These are phyloP conservation scores for Westerdykella ornata DNA, from an alignment of 2,329 filamentous ascomycete genomes.

Conservation along the genomic window DNA sequence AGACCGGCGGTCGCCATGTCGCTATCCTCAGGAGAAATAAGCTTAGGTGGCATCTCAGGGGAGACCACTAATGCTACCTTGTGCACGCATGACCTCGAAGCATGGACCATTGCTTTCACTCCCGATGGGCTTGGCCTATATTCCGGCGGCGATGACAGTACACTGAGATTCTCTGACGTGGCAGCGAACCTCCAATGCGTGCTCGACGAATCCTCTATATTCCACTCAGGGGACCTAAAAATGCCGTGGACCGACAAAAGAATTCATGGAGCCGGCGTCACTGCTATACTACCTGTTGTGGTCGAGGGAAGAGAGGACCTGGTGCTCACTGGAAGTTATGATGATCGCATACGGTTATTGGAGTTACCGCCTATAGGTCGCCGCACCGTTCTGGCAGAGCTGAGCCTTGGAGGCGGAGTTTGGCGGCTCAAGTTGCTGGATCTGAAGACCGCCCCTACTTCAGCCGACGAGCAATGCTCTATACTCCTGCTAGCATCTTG, in stretches of 20 bases:
- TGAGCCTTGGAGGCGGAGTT: constrained; percentile 69
- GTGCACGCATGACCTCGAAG: constrained; percentile 53
- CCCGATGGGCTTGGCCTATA: constrained; percentile 45
- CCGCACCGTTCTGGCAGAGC: constrained; percentile 53
- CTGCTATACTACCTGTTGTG: constrained; percentile 69
- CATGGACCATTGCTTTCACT: constrained; percentile 64
- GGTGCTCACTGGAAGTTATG: constrained; percentile 83
- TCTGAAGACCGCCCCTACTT: constrained; percentile 9
- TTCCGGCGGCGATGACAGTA: constrained; percentile 71
- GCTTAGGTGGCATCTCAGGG: constrained; percentile 22
- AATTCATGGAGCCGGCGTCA: constrained; percentile 76
- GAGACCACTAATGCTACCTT: constrained; percentile 16
- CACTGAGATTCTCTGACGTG: constrained; percentile 43
- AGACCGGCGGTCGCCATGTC: constrained; percentile 58
- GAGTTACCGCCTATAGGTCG: constrained; percentile 36
- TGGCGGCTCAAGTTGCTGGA: constrained; percentile 70
- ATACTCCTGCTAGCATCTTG: constrained; percentile 62
- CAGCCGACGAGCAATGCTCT: constrained; percentile 7
- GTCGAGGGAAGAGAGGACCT: constrained; percentile 43
- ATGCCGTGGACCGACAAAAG: constrained; percentile 46
- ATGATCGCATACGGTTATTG: constrained; percentile 71
- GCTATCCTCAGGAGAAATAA: constrained; percentile 60
- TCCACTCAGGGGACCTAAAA: constrained; percentile 9
- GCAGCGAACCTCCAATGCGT: constrained; percentile 4
- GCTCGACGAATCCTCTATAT: constrained; percentile 2